phyloP scores from a whole-genome alignment of 306 rosid genomes.

The Dicorynia guianensis region DNA sequence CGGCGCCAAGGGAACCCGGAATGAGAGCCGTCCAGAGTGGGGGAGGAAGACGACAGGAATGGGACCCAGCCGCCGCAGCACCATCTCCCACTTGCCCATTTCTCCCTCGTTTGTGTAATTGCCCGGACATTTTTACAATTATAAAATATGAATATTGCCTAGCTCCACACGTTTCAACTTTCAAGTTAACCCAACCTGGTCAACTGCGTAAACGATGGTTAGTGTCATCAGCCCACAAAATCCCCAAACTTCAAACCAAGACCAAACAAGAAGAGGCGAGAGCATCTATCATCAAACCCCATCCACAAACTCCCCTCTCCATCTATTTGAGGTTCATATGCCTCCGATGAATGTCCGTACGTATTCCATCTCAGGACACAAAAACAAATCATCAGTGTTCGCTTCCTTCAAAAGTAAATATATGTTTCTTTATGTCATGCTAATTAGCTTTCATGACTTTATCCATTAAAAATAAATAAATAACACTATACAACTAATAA shows the following conservation, averaged over 20 bases:
- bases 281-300: conserved; percentile 35
- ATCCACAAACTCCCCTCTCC: conserved; percentile 36
- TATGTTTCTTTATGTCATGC: no score
- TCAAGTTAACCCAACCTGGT: conserved; percentile 30
- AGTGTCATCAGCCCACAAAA: neutral
- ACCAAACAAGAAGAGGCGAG: neutral
- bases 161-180: conserved; percentile 5
- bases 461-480: no score
- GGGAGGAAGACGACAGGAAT: conserved; percentile 40
- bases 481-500: no score
- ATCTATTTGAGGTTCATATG: no score
- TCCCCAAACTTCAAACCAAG: neutral
- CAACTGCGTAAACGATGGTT: conserved; percentile 52
- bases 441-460: no score
- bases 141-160: neutral
- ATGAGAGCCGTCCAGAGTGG: conserved; percentile 47
- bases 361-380: no score
- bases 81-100: conserved; percentile 58
- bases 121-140: no score
- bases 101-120: no score
- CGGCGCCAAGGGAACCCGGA: neutral
- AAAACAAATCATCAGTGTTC: no score
- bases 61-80: conserved; percentile 59
- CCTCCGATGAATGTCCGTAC: no score
- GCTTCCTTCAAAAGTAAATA: no score